These are phyloP conservation scores for Emergomyces pasteurianus DNA, from an alignment of 2,329 filamentous ascomycete genomes.

Conservation along the genomic window DNA sequence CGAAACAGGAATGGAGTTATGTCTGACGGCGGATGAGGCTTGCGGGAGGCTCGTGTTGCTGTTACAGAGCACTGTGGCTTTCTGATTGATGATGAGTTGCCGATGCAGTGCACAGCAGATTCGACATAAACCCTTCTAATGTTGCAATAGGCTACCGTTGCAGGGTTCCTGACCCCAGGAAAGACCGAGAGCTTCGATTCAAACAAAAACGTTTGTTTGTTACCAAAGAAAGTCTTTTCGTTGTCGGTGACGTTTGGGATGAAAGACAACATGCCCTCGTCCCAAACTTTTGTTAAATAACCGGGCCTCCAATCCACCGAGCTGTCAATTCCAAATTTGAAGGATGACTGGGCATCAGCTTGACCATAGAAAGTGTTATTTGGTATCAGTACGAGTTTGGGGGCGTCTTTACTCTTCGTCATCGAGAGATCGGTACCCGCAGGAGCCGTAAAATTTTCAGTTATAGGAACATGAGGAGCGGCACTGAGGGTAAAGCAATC, in stretches of 20 bases:
- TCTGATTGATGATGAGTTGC: neutral
- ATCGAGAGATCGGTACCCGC: neutral
- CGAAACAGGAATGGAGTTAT: constrained; percentile 5
- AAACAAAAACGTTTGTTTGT: constrained; percentile 4
- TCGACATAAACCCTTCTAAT: constrained; percentile 7
- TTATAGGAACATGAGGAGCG: neutral
- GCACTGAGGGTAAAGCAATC: constrained; percentile 3
- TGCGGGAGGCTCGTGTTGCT: constrained; percentile 3
- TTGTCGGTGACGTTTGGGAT: constrained; percentile 4
- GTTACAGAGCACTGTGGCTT: constrained; percentile 3
- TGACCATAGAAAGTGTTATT: neutral
- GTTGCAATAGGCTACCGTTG: constrained; percentile 1
- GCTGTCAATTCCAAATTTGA: neutral
- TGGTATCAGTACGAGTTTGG: neutral
- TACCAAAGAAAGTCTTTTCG: neutral
- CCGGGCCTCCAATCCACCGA: neutral
- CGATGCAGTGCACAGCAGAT: constrained; percentile 3
- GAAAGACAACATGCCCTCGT: neutral
- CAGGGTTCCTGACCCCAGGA: neutral
- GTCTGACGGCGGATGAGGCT: constrained; percentile 2
- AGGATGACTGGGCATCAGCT: neutral
- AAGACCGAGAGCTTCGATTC: neutral
- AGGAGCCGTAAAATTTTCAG: neutral
- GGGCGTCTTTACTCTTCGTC: neutral
- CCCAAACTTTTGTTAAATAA: constrained; percentile 1